Conservation (phyloP, 2,329 filamentous ascomycete genomes). For the Cladobotryum protrusum region DNA sequence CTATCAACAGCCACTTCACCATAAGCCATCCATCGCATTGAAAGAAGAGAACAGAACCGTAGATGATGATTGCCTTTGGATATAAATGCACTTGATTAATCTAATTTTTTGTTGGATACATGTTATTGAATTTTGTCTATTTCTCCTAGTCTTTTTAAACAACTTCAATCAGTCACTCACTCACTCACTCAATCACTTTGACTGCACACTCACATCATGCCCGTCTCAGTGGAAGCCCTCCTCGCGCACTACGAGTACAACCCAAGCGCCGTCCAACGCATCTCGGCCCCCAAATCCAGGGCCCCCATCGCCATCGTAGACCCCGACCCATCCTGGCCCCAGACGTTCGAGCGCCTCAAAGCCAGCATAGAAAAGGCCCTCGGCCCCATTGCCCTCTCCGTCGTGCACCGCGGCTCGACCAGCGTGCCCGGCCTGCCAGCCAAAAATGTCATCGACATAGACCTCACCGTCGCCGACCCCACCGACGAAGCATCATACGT, state of each 20-base stretch:
- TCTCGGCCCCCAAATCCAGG: slow-evolving; percentile 20
- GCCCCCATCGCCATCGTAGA: slow-evolving; percentile 27
- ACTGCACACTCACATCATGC: background rate
- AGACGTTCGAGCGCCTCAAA: slow-evolving; percentile 24
- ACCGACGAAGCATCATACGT: slow-evolving; percentile 38
- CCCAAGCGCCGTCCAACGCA: slow-evolving; percentile 16
- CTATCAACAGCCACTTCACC: too few relatives aligned
- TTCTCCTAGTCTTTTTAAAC: too few relatives aligned
- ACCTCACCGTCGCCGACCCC: slow-evolving; percentile 37
- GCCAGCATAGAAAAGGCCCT: slow-evolving; percentile 30
- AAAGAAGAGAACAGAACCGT: too few relatives aligned
- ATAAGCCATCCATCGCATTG: too few relatives aligned
- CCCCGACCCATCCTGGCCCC: slow-evolving; percentile 32
- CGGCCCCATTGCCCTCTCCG: slow-evolving; percentile 27
- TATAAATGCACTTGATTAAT: too few relatives aligned
- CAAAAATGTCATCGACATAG: slow-evolving; percentile 48
- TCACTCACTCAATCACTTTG: too few relatives aligned
- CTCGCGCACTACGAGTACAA: slow-evolving; percentile 22
- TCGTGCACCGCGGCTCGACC: slow-evolving; percentile 46
- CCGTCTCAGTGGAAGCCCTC: slow-evolving; percentile 12
- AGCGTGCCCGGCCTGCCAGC: slow-evolving; percentile 43
- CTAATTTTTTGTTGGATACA: too few relatives aligned
- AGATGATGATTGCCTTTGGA: too few relatives aligned
- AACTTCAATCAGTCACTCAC: too few relatives aligned
- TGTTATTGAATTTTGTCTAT: too few relatives aligned